These are phyloP conservation scores for Leptoxyphium fumago DNA, from an alignment of 2,329 filamentous ascomycete genomes.

Conservation along the genomic window DNA sequence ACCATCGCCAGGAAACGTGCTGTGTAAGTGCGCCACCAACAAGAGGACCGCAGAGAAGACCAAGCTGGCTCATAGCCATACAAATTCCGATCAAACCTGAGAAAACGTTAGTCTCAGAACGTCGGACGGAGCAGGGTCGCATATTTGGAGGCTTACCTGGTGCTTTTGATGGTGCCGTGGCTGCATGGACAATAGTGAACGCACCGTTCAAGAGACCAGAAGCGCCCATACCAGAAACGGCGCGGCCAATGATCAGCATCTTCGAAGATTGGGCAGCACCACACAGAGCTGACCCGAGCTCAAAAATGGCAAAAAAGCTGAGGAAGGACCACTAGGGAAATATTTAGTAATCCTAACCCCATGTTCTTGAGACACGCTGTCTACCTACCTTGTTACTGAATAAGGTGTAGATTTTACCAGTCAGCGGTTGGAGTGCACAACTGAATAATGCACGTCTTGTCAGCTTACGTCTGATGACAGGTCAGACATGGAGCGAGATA, in stretches of 20 bases:
- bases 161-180: conserved; percentile 6
- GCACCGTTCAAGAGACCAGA: conserved; percentile 34
- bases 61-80: conserved; percentile 28
- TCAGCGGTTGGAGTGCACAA: conserved; percentile 27
- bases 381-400: conserved; percentile 28
- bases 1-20: conserved; percentile 34
- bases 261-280: conserved; percentile 31
- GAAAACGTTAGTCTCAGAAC: neutral
- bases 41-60: conserved; percentile 35
- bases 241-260: conserved; percentile 38
- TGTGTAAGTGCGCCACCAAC: conserved; percentile 36
- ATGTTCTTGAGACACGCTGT: neutral
- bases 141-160: neutral
- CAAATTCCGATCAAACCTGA: conserved; percentile 9
- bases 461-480: neutral
- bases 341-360: no score
- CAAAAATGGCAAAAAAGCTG: conserved; percentile 25
- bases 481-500: neutral
- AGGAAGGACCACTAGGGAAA: conserved; percentile 14
- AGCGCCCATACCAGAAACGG: conserved; percentile 37
- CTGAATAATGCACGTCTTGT: conserved; percentile 18
- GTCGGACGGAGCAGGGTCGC: no score
- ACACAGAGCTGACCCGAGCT: conserved; percentile 35
- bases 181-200: conserved; percentile 11
- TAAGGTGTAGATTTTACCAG: conserved; percentile 27